Evolutionary conservation across 2,329 filamentous ascomycete species (phyloP).

Genomic region (Cercospora sesami): DNA sequence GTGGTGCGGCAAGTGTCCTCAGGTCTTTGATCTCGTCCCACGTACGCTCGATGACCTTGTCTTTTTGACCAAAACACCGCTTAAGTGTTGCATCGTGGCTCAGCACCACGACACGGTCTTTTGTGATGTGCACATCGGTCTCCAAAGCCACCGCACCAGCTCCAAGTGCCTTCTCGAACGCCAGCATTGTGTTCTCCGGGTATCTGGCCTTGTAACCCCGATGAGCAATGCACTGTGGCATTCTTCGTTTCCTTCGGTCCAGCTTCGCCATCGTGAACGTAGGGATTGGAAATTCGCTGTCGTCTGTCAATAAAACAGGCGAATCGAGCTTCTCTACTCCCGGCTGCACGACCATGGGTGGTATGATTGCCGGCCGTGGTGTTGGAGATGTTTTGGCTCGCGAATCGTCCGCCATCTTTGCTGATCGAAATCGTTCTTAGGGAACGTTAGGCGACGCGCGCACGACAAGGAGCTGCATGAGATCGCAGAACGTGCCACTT

Average conservation of each 20-base stretch:
- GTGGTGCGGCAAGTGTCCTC: constrained; percentile 65
- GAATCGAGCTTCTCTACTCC: constrained; percentile 35
- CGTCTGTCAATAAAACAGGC: constrained; percentile 28
- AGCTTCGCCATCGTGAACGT: constrained; percentile 28
- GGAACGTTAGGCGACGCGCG: neutral
- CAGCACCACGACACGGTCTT: constrained; percentile 80
- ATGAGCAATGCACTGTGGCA: constrained; percentile 75
- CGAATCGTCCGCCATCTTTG: neutral
- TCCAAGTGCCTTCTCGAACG: constrained; percentile 71
- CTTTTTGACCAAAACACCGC: constrained; percentile 76
- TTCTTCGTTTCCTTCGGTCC: constrained; percentile 33
- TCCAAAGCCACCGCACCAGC: constrained; percentile 80
- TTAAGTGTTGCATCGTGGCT: constrained; percentile 68
- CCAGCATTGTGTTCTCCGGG: constrained; percentile 83
- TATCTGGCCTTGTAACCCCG: constrained; percentile 73
- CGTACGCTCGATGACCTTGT: constrained; percentile 71
- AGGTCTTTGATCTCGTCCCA: constrained; percentile 72
- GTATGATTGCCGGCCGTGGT: constrained; percentile 24
- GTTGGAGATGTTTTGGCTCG: constrained; percentile 8
- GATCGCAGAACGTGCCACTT: neutral
- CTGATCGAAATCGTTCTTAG: neutral
- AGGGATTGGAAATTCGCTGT: constrained; percentile 30
- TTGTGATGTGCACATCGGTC: constrained; percentile 81
- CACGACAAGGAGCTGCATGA: neutral
- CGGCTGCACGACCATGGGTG: constrained; percentile 36